Base-by-base conservation (phyloP, 495 filamentous ascomycete species). In the Durotheca rogersii region DNA sequence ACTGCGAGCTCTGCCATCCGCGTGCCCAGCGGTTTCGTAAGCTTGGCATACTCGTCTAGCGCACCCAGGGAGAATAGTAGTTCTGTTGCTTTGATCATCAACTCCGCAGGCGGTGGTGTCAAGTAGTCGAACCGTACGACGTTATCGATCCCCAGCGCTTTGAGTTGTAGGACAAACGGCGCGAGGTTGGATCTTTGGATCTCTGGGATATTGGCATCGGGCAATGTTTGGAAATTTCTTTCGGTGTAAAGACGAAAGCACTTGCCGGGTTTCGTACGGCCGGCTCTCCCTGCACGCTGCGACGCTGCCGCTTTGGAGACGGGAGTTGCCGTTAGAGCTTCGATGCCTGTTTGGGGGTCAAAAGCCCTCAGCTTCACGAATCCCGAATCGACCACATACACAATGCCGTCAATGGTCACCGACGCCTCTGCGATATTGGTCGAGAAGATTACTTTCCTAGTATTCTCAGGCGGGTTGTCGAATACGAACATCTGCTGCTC, bases 381-480 rank as follows among this genome's bases (percentile, higher is more conserved):
- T 6, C 94, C 93, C 35, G 82, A 86, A 66, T 98, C 93, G 41
- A 97, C 78, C 12, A 98, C 92, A 61, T 91, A 97, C 36, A 89
- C 83, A 53, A 97, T 89, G 4, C 89, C 90, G 47, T 94, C 87
- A 34, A 98, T 95, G 6, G 93, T 98, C 11, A 98, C 82, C 0
- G 87, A 92, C 14, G 93, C 94, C 72, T 98, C 93, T 25, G 93
- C 89, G 53, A 98, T 96, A 65, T 97, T 97, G 36, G 93, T 97
- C 2, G 88, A 89, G 50, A 98, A 83, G 34, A 98, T 87, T 23
- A 96, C 88, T 65, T 97, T 98, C 10, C 93, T 76, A 16, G 83
- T 86, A 53, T 90, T 90, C 53, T 88, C 86, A 7, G 89, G 88
- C 6, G 93, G 77, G 33, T 85, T 80, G 54, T 95, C 90, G 53